Conservation (phyloP, 2,329 filamentous ascomycete species). For the Claviceps monticola region DNA sequence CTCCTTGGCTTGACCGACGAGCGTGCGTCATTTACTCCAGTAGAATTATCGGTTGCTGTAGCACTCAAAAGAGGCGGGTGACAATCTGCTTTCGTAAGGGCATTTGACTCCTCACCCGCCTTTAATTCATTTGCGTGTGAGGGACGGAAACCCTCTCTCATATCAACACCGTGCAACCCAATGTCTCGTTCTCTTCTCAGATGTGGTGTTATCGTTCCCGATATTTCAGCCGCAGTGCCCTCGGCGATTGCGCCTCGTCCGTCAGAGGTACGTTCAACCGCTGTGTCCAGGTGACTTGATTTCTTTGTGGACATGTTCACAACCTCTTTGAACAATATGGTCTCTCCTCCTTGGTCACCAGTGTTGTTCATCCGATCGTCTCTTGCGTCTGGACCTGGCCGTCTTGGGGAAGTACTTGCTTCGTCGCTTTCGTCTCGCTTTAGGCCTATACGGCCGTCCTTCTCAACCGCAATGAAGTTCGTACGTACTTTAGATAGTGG, state of each 20-base stretch:
- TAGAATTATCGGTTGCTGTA: neutral
- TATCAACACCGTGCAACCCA: neutral
- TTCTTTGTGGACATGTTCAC: conserved; percentile 2
- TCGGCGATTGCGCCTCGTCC: neutral
- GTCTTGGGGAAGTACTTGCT: conserved; percentile 23
- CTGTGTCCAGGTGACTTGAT: neutral
- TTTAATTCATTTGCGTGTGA: neutral
- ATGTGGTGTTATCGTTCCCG: neutral
- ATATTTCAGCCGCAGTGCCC: neutral
- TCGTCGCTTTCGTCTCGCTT: conserved; percentile 26
- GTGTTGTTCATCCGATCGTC: conserved; percentile 19
- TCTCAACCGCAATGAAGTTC: conserved; percentile 61
- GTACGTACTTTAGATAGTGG: conserved; percentile 64
- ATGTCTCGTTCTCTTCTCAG: neutral
- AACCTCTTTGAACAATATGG: conserved; percentile 14
- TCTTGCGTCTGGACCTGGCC: conserved; percentile 21
- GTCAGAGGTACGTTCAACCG: neutral
- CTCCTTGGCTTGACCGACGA: neutral
- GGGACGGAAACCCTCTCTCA: neutral
- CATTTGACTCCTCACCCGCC: neutral
- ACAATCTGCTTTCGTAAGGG: neutral
- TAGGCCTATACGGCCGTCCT: conserved; percentile 43
- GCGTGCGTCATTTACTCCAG: neutral
- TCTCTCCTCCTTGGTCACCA: conserved; percentile 22
- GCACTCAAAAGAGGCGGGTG: neutral